Base-by-base conservation (phyloP, 1,139 yeast species). In the Kluyveromyces sp. region DNA sequence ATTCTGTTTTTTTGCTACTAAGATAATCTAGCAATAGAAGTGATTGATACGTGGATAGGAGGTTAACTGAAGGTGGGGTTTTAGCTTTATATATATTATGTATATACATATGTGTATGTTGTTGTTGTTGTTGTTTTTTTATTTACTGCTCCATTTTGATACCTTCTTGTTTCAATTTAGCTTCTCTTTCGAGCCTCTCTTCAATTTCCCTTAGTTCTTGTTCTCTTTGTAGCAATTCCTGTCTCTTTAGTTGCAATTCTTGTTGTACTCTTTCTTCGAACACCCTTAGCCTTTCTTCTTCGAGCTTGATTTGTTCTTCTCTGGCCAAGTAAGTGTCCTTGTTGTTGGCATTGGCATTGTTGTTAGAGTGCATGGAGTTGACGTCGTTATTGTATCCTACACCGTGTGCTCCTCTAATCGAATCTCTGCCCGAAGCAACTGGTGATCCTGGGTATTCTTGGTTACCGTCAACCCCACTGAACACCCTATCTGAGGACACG, bases 251-350 rank as follows among this genome's bases (percentile, higher is more conserved):
- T 59, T 85, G 74, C 66, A 92, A 75, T 64, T 90, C 97, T 60
- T 84, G 85, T 65, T 88, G 96, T 27, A 92, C 96, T 56, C 96
- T 75, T 63, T 83, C 87, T 66, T 84, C 94, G 60, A 83, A 84
- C 46, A 85, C 86, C 61, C 73, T 79, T 59, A 84, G 72, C 64
- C 92, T 76, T 64, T 83, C 92, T 66, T 84, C 92, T 64, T 84
- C 94, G 48, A 83, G 70, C 63, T 81, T 79, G 57, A 84, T 84
- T 64, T 83, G 92, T 62, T 83, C 92, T 64, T 84, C 94, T 67
- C 85, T 83, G 43, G 80, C 78, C 56, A 78, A 59, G 58, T 80
- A 81, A 32, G 76, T 76, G 45, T 71, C 74, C 39, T 67, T 57
- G 42, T 43, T 45, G 21, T 15, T 15, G 21, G 21, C 21, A 15